Evolutionary conservation across 768 basidiomycete genomes (phyloP), one percentile per base, ranked within the genome.

Genomic region (Kwoniella dejecticola): DNA sequence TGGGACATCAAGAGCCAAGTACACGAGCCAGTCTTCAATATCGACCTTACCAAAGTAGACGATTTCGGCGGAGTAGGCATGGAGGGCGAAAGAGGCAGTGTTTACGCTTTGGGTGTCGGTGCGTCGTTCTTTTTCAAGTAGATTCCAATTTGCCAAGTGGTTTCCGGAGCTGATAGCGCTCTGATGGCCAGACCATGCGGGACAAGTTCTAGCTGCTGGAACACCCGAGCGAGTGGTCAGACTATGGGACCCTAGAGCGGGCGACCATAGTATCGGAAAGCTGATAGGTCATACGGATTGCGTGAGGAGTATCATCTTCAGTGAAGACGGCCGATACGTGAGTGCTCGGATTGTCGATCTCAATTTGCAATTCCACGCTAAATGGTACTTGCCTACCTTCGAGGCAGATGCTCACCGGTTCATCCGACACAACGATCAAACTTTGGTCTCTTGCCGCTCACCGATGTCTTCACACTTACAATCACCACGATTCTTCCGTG

Each of bases 271-370:
- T 75, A 86, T 79, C 26, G 78, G 88, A 11, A 91, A 96, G 72
- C 83, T 98, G 0, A 91, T 97, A 6, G 95, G 95, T 0, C 95
- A 99, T 76, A 95, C 95, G 0, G 96, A 99, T 78, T 98, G 97
- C 69, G 93, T 99, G 62, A 84, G 95, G 8, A 86, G 91, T 3
- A 88, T 97, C 44, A 78, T 94, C 21, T 83, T 98, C 1, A 90
- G 90, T 4, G 91, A 93, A 27, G 94, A 97, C 77, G 87, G 90
- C 23, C 85, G 85, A 85, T 92, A 91, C 78, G 91, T 94, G 74
- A 78, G 91, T 82, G 1, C 44, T 52, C 36, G n/a, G n/a, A n/a
- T n/a, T n/a, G n/a, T 17, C 36, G 36, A 15, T 38, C 56, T 31
- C 12, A n/a, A n/a, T n/a, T n/a, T n/a, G n/a, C n/a, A n/a, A n/a